Conservation (phyloP, 2,329 filamentous ascomycete species). For the Penicillium sumatraense region DNA sequence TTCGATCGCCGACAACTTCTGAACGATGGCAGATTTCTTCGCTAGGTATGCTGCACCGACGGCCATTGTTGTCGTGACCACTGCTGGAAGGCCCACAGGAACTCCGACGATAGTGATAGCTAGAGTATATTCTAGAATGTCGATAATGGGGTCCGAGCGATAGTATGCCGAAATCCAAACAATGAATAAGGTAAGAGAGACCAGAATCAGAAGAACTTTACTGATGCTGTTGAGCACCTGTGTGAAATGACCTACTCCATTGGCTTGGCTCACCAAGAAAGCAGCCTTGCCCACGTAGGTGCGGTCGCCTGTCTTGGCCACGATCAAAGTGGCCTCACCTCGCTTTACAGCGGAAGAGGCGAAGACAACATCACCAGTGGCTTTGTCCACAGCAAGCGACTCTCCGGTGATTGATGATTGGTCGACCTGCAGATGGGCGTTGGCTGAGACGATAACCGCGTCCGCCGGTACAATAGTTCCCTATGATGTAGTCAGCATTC, state of each 20-base stretch:
- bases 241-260: slow-evolving; percentile 83
- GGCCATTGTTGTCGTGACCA: slow-evolving; percentile 94
- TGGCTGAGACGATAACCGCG: slow-evolving; percentile 81
- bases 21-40: slow-evolving; percentile 90
- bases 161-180: slow-evolving; percentile 91
- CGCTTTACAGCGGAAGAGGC: slow-evolving; percentile 89
- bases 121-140: slow-evolving; percentile 81
- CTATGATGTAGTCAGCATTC: slow-evolving; percentile 30
- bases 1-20: slow-evolving; percentile 90
- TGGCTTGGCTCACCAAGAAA: slow-evolving; percentile 77
- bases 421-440: slow-evolving; percentile 85
- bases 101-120: slow-evolving; percentile 92
- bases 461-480: slow-evolving; percentile 91
- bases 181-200: slow-evolving; percentile 77
- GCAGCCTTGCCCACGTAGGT: slow-evolving; percentile 90
- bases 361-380: slow-evolving; percentile 78
- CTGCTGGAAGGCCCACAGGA: slow-evolving; percentile 87
- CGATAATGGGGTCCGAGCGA: slow-evolving; percentile 78
- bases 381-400: slow-evolving; percentile 89
- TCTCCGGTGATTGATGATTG: slow-evolving; percentile 92
- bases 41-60: slow-evolving; percentile 90
- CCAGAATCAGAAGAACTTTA: slow-evolving; percentile 76
- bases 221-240: slow-evolving; percentile 88
- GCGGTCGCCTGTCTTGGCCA: slow-evolving; percentile 84
- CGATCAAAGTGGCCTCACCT: slow-evolving; percentile 81